Percentiles rank a stretch among this genome's conserved stretches.
Conservation (phyloP, 129 eudicot genomes). For the Apium graveolens region DNA sequence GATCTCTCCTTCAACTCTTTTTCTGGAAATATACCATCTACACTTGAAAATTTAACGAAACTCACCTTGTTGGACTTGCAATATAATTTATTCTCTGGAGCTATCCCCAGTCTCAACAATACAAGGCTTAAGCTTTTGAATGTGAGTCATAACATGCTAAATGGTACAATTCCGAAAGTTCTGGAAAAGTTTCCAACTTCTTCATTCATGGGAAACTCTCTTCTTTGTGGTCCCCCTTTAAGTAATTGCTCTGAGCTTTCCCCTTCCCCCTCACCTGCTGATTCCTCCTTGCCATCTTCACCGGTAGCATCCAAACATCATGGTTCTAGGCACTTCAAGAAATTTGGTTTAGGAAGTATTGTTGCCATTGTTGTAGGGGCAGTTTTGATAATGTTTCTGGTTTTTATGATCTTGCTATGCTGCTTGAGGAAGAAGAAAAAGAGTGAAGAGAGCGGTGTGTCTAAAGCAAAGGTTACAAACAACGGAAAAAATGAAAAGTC, state of each 20-base stretch:
- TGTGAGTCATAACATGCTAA: constrained; percentile 53
- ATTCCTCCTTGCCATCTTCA: constrained; percentile 15
- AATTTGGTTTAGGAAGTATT: constrained; percentile 36
- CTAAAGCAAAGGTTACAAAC: constrained; percentile 41
- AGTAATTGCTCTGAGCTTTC: constrained; percentile 33
- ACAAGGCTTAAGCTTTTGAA: constrained; percentile 50
- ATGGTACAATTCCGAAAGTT: constrained; percentile 62
- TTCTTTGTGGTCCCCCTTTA: constrained; percentile 62
- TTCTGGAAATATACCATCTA: constrained; percentile 44
- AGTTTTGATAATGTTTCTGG: constrained; percentile 20
- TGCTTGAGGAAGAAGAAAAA: constrained; percentile 53
- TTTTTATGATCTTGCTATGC: constrained; percentile 30
- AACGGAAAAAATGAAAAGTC: constrained; percentile 50
- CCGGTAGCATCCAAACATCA: constrained; percentile 18
- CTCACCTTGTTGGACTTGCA: constrained; percentile 53
- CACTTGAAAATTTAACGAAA: constrained; percentile 35
- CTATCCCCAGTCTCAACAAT: constrained; percentile 44
- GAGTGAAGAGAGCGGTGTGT: constrained; percentile 21
- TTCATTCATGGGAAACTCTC: constrained; percentile 56
- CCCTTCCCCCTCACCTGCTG: constrained; percentile 32
- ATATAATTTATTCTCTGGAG: constrained; percentile 59
- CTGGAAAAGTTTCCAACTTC: constrained; percentile 61
- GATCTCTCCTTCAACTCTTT: constrained; percentile 76
- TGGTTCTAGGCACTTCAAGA: constrained; percentile 23
- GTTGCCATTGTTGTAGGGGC: constrained; percentile 52